These are phyloP conservation scores for Lithospermum erythrorhizon DNA, from an alignment of 257 asterid species.

Conservation along the genomic window DNA sequence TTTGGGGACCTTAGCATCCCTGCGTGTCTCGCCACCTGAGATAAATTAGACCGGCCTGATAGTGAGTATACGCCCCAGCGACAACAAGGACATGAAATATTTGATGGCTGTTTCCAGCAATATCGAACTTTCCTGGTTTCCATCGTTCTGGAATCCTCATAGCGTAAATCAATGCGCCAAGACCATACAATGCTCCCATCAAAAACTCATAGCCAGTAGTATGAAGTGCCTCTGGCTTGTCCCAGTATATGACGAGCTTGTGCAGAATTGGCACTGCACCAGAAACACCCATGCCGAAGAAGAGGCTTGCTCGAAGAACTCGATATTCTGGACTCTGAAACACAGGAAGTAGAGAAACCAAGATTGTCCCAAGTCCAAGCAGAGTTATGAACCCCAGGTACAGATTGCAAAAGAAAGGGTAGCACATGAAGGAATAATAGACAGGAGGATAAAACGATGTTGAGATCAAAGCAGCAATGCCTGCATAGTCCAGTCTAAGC, in stretches of 20 bases:
- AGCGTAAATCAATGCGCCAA: slow-evolving; percentile 76
- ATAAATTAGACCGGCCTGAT: slow-evolving; percentile 72
- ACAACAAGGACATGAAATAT: slow-evolving; percentile 86
- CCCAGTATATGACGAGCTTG: slow-evolving; percentile 67
- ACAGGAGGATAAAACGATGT: slow-evolving; percentile 92
- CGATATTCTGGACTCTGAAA: slow-evolving; percentile 83
- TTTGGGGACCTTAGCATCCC: slow-evolving; percentile 46
- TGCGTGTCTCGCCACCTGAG: slow-evolving; percentile 80
- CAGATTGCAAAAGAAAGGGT: slow-evolving; percentile 71
- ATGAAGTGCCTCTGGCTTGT: slow-evolving; percentile 80
- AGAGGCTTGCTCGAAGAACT: slow-evolving; percentile 54
- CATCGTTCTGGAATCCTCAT: slow-evolving; percentile 76
- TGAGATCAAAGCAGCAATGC: slow-evolving; percentile 80
- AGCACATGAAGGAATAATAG: slow-evolving; percentile 91
- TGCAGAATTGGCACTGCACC: slow-evolving; percentile 81
- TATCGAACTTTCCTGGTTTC: slow-evolving; percentile 93
- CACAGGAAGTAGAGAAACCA: slow-evolving; percentile 74
- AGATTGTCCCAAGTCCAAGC: slow-evolving; percentile 56
- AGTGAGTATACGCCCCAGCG: slow-evolving; percentile 91
- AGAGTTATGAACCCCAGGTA: slow-evolving; percentile 80
- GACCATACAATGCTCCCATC: slow-evolving; percentile 76
- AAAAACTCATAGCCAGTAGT: slow-evolving; percentile 68
- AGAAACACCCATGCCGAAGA: slow-evolving; percentile 81
- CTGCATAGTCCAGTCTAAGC: slow-evolving; percentile 85
- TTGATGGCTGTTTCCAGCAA: slow-evolving; percentile 91